Evolutionary conservation across 1,139 yeast genomes (phyloP).

Genomic region (Yarrowia galli): DNA sequence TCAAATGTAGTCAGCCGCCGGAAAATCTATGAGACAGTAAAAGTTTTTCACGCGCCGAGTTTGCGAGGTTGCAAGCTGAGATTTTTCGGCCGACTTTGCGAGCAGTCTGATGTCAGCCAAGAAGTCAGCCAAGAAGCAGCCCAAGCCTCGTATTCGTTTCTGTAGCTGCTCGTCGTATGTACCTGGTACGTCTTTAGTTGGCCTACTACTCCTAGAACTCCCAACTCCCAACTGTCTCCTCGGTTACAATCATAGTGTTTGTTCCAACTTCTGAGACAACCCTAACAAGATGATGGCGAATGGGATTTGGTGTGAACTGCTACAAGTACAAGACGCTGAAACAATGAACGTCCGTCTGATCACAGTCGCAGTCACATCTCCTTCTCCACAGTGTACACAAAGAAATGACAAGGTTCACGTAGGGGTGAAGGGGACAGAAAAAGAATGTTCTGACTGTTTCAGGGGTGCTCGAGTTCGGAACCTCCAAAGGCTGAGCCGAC

Average conservation of each 20-base stretch:
- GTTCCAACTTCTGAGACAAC: not conserved
- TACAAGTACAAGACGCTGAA: not conserved
- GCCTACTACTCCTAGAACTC: no score
- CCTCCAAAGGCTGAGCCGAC: no score
- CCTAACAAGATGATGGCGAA: not conserved
- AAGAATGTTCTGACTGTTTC: no score
- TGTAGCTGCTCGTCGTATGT: not conserved
- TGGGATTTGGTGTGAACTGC: not conserved
- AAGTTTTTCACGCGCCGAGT: constrained; percentile 4
- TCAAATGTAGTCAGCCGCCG: constrained; percentile 10
- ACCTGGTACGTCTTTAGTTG: no score
- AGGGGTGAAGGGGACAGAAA: no score
- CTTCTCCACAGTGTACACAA: not conserved
- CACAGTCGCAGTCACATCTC: not conserved
- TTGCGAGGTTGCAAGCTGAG: constrained; percentile 1
- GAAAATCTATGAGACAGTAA: constrained; percentile 24
- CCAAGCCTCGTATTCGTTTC: constrained; percentile 10
- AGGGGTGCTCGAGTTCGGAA: no score
- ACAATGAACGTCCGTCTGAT: not conserved
- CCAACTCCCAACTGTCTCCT: no score
- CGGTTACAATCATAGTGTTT: no score
- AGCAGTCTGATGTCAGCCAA: constrained; percentile 18
- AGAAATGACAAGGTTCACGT: constrained; percentile 11
- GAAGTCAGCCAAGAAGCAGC: not conserved
- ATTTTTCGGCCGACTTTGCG: not conserved